Evolutionary conservation across 2,329 filamentous ascomycete genomes (phyloP).

Genomic region (Aureobasidium sp.): DNA sequence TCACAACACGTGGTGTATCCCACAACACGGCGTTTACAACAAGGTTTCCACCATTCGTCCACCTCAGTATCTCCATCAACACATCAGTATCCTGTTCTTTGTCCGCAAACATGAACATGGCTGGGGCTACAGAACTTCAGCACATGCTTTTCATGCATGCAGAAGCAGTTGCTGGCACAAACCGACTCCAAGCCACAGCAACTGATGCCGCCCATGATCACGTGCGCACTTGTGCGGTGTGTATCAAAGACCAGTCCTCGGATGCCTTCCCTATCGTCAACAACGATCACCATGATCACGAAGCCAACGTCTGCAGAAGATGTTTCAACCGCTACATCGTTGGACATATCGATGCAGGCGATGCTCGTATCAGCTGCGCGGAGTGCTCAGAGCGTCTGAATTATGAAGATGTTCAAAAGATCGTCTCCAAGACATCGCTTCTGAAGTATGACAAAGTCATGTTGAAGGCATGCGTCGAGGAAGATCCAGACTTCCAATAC

Average conservation of each 20-base stretch:
- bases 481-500: conserved; percentile 16
- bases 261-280: background rate
- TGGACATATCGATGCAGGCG: background rate
- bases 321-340: background rate
- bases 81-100: background rate
- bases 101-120: background rate
- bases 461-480: conserved; percentile 9
- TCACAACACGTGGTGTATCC: background rate
- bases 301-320: background rate
- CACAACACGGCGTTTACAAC: background rate
- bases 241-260: background rate
- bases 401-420: background rate
- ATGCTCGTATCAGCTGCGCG: background rate
- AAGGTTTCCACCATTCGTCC: too few species aligned
- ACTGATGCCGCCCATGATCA: background rate
- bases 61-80: background rate
- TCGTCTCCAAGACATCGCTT: background rate
- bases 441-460: background rate
- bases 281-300: background rate
- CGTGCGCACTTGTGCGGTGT: background rate
- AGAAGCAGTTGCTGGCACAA: background rate
- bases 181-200: background rate
- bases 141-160: background rate
- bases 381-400: background rate
- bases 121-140: background rate